These are phyloP conservation scores for Samsoniella hepiali DNA, from an alignment of 2,329 filamentous ascomycete genomes.

Conservation along the genomic window DNA sequence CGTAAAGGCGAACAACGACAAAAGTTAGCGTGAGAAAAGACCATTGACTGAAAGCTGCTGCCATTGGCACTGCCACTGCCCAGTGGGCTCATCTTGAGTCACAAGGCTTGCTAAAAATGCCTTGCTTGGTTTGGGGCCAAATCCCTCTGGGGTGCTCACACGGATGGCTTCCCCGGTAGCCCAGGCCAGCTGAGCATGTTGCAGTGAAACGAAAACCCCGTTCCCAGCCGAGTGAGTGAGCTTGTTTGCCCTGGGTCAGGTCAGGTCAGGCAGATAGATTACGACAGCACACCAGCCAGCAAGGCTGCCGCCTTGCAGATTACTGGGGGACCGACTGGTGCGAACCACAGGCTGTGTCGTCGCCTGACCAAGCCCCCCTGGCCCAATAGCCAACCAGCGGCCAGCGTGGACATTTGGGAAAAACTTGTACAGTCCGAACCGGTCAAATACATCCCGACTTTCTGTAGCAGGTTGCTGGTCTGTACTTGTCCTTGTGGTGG, in stretches of 20 bases:
- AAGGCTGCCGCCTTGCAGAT: constrained; percentile 3
- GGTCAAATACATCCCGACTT: too few species aligned
- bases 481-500: background rate
- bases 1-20: background rate
- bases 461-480: too few species aligned
- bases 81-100: background rate
- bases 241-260: background rate
- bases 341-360: constrained; percentile 4
- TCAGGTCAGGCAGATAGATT: background rate
- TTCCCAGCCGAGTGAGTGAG: background rate
- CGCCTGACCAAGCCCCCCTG: constrained; percentile 1
- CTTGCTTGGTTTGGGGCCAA: constrained; percentile 7
- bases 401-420: background rate
- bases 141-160: background rate
- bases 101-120: constrained; percentile 13
- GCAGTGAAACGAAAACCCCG: background rate
- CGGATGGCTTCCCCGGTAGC: background rate
- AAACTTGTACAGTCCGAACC: background rate
- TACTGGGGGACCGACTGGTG: background rate
- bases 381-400: background rate
- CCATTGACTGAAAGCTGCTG: background rate
- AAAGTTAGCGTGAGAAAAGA: background rate
- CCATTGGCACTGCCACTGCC: background rate
- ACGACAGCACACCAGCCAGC: background rate
- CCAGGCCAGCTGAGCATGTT: background rate